phyloP scores from a whole-genome alignment of 2,329 filamentous ascomycete species.

The Neonectria hederae region DNA sequence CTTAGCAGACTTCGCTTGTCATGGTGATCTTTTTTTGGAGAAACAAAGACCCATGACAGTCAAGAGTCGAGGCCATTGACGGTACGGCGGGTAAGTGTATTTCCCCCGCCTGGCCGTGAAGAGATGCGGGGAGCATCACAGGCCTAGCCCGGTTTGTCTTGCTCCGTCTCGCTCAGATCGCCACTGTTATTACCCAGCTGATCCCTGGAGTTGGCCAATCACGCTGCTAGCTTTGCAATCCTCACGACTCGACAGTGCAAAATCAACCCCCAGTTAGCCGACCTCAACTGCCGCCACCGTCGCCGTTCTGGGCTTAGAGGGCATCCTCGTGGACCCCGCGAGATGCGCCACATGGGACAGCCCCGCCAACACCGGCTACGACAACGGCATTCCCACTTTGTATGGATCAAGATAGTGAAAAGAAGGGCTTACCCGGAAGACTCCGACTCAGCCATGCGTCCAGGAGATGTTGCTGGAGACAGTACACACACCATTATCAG shows the following conservation, averaged over 20 bases:
- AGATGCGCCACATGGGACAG: slow-evolving; percentile 8
- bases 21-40: slow-evolving; percentile 5
- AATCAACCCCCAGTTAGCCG: slow-evolving; percentile 15
- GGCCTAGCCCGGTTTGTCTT: background rate
- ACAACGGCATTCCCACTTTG: slow-evolving; percentile 2
- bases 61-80: background rate
- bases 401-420: too few relatives aligned
- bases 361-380: slow-evolving; percentile 5
- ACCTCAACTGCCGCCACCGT: slow-evolving; percentile 26
- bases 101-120: slow-evolving; percentile 18
- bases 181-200: background rate
- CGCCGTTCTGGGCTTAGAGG: background rate
- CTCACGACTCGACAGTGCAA: background rate
- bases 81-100: slow-evolving; percentile 24
- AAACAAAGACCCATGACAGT: slow-evolving; percentile 5
- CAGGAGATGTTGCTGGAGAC: too few relatives aligned
- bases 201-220: slow-evolving; percentile 2
- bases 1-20: background rate
- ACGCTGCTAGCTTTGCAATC: slow-evolving; percentile 9
- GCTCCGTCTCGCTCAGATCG: background rate
- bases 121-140: background rate
- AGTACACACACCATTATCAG: too few relatives aligned
- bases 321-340: slow-evolving; percentile 1
- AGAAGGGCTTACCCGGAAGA: too few relatives aligned
- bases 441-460: too few relatives aligned